These are phyloP conservation scores for Leccinum insolens DNA, from an alignment of 1,284 basidiomycete genomes.

Conservation along the genomic window DNA sequence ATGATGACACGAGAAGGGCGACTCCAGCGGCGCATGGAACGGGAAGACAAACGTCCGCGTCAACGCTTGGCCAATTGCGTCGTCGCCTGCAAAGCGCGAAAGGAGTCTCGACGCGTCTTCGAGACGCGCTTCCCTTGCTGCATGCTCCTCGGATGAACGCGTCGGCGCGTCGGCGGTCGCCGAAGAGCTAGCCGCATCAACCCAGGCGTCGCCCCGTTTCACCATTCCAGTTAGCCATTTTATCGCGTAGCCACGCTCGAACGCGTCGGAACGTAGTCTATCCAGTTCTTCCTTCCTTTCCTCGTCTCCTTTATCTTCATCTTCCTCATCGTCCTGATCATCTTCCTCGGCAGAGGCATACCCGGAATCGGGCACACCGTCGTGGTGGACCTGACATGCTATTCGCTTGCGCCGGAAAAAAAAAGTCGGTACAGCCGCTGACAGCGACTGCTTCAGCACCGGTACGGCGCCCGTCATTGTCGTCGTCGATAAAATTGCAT, in stretches of 20 bases:
- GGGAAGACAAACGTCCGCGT: slow-evolving; percentile 59
- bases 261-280: slow-evolving; percentile 47
- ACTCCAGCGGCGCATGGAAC: slow-evolving; percentile 6
- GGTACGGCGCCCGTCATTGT: slow-evolving; percentile 8
- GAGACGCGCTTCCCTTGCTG: slow-evolving; percentile 37
- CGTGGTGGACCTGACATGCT: slow-evolving; percentile 38
- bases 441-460: slow-evolving; percentile 18
- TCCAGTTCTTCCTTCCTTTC: slow-evolving; percentile 23
- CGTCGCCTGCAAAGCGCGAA: slow-evolving; percentile 49
- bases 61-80: slow-evolving; percentile 44
- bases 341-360: slow-evolving; percentile 67
- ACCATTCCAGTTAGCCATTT: slow-evolving; percentile 68
- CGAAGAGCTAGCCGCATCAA: slow-evolving; percentile 25
- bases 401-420: slow-evolving; percentile 18
- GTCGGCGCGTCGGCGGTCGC: background rate
- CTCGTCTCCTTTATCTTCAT: slow-evolving; percentile 15
- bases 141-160: slow-evolving; percentile 25
- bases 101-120: slow-evolving; percentile 59
- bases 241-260: slow-evolving; percentile 57
- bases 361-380: slow-evolving; percentile 56
- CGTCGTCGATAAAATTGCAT: slow-evolving; percentile 9
- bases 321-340: slow-evolving; percentile 34
- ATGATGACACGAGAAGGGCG: background rate
- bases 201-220: slow-evolving; percentile 58
- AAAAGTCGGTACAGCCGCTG: slow-evolving; percentile 7